phyloP scores from a whole-genome alignment of 2,329 filamentous ascomycete species.

The Ophiostoma ulmi region DNA sequence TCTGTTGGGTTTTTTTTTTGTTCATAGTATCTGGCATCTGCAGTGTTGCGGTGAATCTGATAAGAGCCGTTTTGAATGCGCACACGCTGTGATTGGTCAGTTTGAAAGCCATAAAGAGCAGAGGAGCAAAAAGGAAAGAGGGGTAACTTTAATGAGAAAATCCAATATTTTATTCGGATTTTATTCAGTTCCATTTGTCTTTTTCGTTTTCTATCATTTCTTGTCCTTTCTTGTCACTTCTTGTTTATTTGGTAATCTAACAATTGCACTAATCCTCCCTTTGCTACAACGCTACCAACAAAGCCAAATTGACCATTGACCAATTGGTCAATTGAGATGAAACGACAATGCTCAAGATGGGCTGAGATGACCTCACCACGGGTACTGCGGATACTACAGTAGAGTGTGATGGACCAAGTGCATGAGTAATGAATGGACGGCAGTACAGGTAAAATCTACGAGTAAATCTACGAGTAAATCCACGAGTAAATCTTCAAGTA shows the following conservation, averaged over 20 bases:
- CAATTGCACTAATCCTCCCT: too few species aligned
- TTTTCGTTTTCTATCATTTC: too few species aligned
- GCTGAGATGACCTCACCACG: neutral
- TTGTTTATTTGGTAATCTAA: too few species aligned
- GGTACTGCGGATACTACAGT: neutral
- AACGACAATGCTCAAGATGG: neutral
- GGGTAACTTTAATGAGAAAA: neutral
- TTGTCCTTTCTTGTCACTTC: too few species aligned
- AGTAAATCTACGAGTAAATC: neutral
- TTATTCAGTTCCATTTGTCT: too few species aligned
- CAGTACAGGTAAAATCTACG: neutral
- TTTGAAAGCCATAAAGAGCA: neutral
- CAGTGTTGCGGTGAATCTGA: conserved; percentile 25
- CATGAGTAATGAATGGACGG: neutral
- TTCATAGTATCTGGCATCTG: too few species aligned
- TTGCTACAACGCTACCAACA: neutral
- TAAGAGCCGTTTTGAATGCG: conserved; percentile 25
- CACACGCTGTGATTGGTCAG: conserved; percentile 24
- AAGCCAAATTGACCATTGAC: neutral
- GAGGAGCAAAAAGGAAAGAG: conserved; percentile 13
- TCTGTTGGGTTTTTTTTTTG: neutral
- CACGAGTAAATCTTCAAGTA: neutral
- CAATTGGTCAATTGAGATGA: neutral
- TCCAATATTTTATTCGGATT: neutral
- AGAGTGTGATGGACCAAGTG: neutral